A percentile compares a stretch with the other conserved stretches of the same genome.
These are phyloP conservation scores for Fusarium sambucinum DNA, from an alignment of 2,329 filamentous ascomycete genomes.

Conservation along the genomic window DNA sequence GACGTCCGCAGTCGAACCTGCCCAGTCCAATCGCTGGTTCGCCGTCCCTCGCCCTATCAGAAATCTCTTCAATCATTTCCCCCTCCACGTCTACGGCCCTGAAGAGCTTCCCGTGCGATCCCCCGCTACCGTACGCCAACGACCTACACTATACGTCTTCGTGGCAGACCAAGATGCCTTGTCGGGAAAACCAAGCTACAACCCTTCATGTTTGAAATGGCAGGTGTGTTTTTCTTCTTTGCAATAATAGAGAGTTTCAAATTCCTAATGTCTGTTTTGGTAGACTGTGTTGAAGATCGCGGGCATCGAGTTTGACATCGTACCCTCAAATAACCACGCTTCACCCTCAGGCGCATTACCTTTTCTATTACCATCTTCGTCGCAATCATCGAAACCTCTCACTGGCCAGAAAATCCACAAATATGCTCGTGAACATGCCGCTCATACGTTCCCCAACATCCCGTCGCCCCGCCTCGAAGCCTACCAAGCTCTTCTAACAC, in stretches of 20 bases:
- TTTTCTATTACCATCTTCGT: conserved; percentile 75
- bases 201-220: conserved; percentile 95
- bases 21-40: conserved; percentile 57
- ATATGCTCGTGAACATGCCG: conserved; percentile 68
- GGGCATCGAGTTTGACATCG: conserved; percentile 73
- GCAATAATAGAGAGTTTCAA: neutral
- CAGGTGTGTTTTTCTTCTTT: conserved; percentile 71
- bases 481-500: conserved; percentile 82
- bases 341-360: conserved; percentile 90
- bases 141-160: conserved; percentile 81
- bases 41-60: conserved; percentile 80
- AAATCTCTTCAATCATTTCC: conserved; percentile 85
- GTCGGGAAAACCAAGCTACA: conserved; percentile 79
- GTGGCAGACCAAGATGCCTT: conserved; percentile 71
- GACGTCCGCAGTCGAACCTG: conserved; percentile 28
- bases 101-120: conserved; percentile 79
- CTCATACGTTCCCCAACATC: conserved; percentile 59
- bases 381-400: conserved; percentile 54
- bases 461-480: conserved; percentile 73
- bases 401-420: conserved; percentile 71
- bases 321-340: conserved; percentile 89
- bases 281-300: conserved; percentile 87
- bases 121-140: conserved; percentile 54
- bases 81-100: conserved; percentile 78
- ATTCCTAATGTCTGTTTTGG: neutral